Base-by-base conservation (phyloP, 306 rosid genomes). In the Senna tora region DNA sequence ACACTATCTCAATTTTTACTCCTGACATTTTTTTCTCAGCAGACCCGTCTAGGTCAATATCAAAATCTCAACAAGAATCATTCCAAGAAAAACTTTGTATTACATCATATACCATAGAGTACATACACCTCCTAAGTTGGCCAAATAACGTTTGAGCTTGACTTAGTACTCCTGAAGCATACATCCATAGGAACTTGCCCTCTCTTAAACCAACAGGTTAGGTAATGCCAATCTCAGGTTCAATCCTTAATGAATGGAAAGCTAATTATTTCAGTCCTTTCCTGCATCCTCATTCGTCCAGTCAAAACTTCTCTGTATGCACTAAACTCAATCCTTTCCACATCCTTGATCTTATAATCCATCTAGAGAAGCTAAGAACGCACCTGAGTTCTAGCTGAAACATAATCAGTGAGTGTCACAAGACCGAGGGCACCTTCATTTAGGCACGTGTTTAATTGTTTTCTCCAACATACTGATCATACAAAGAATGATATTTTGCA, bases 401-500 rank as follows among this genome's bases (percentile, higher is more conserved):
- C 46, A 15, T 38, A 46, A 17, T 32, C 71, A 56, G 55, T 0
- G 39, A 66, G 34, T 43, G 43, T 63, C 67, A 68, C 4, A 22
- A 59, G 57, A 60, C 6, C 49, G 55, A 3, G 53, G 65, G 62
- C 51, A 55, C 68, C 66, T 60, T 42, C 46, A 34, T 66, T 22
- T 45, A 73, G 57, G 47, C 17, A 4, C 43, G 20, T 39, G 50
- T 5, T 53, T 65, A 39, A 9, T 17, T 49, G 65, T 76, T 84
- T 62, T 67, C 79, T 72, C 61, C 87, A 77, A 86, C 77, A 73
- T 83, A 76, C 65, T 81, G 84, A 74, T 89, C 97, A 69, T 93
- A 90, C 73, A 87, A 69, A 61, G 94, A 80, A 81, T 93, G 96
- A 77, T 87, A 84, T 79, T 91, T 91, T 68, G 86, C 85, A 41